These are phyloP conservation scores for Sutorius eximius DNA, from an alignment of 1,284 basidiomycete genomes.

Conservation along the genomic window DNA sequence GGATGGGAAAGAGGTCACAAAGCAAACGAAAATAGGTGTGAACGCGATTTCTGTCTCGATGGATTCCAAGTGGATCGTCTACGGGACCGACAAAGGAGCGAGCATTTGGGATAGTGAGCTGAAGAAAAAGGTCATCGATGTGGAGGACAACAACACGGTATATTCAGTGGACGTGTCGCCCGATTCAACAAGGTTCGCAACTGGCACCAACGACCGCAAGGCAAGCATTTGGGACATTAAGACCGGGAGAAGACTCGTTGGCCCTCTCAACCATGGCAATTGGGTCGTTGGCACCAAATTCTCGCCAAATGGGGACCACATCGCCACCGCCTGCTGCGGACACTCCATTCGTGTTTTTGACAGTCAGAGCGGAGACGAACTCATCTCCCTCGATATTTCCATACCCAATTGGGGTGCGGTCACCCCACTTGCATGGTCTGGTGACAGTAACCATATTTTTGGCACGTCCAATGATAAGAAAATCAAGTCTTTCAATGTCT, in stretches of 20 bases:
- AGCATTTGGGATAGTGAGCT: too few relatives aligned
- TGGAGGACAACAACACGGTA: not conserved
- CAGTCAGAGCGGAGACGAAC: not conserved
- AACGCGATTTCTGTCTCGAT: not conserved
- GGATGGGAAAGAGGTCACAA: not conserved
- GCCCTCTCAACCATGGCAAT: not conserved
- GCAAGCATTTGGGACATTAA: not conserved
- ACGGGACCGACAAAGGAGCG: not conserved
- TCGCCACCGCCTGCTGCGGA: not conserved
- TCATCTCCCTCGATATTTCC: not conserved
- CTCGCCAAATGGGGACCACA: not conserved
- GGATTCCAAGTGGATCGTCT: not conserved
- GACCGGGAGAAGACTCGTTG: not conserved
- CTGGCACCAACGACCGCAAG: not conserved
- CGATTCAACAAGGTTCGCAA: not conserved
- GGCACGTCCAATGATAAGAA: not conserved
- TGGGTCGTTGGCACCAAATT: not conserved
- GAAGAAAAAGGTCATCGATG: not conserved
- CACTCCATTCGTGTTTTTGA: not conserved
- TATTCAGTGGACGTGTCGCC: not conserved
- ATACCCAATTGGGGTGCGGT: accelerated
- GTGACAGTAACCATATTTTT: not conserved
- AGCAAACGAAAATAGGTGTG: too few relatives aligned
- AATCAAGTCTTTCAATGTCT: not conserved
- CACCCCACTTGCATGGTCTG: not conserved